Evolutionary conservation across 179 eudicot species (phyloP).

Genomic region (Corrigiola litoralis): DNA sequence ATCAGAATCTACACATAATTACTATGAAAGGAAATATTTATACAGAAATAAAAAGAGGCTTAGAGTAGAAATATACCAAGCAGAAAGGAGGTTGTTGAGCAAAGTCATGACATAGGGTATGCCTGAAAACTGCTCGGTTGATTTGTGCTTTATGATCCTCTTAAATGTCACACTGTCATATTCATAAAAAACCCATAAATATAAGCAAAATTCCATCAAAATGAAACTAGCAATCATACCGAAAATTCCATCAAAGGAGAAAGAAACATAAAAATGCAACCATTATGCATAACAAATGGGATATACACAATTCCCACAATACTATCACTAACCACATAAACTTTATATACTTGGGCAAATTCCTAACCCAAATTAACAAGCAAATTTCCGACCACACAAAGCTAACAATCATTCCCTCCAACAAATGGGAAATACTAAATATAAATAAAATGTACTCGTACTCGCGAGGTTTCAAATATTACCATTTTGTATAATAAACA

Average conservation of each 20-base stretch:
- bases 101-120: conserved; percentile 79
- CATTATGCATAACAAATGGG: too few species aligned
- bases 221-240: too few species aligned
- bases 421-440: too few species aligned
- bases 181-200: conserved; percentile 3
- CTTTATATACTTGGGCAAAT: too few species aligned
- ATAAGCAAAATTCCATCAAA: neutral
- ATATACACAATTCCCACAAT: conserved; percentile 6
- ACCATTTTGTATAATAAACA: too few species aligned
- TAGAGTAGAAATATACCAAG: conserved; percentile 46
- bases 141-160: conserved; percentile 62
- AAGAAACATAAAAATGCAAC: too few species aligned
- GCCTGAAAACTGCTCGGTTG: conserved; percentile 82
- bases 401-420: too few species aligned
- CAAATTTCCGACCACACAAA: too few species aligned
- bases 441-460: too few species aligned
- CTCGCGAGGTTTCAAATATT: too few species aligned
- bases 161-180: conserved; percentile 66
- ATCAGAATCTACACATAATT: neutral
- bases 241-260: too few species aligned
- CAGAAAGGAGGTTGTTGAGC: conserved; percentile 85
- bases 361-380: too few species aligned
- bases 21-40: neutral
- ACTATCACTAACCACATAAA: neutral
- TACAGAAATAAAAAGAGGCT: neutral